phyloP scores from a whole-genome alignment of 129 eudicot species.

The Pseudognaphalium luteoalbum region DNA sequence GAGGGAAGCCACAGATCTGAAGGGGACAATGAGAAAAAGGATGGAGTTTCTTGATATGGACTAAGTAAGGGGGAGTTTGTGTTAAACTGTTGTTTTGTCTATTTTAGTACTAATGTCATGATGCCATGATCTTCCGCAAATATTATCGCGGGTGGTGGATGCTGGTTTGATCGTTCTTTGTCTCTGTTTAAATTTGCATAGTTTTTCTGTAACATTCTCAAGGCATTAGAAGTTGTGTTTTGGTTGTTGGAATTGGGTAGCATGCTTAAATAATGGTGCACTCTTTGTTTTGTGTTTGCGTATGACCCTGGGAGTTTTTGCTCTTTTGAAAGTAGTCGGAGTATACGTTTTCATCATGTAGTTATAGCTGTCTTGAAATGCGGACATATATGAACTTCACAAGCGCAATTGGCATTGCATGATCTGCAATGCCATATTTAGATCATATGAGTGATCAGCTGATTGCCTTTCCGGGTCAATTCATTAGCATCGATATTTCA shows the following conservation, averaged over 20 bases:
- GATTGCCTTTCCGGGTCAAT: background rate
- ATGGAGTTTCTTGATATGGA: conserved; percentile 76
- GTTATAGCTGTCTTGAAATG: background rate
- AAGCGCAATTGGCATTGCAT: background rate
- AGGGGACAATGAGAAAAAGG: conserved; percentile 86
- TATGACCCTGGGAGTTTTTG: background rate
- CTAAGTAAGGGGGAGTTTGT: background rate
- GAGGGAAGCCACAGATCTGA: conserved; percentile 85
- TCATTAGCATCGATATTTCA: background rate
- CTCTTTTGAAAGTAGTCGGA: background rate
- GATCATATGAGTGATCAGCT: background rate
- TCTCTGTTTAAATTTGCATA: conserved; percentile 7
- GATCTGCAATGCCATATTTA: background rate
- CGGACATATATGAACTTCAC: background rate
- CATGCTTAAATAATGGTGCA: background rate
- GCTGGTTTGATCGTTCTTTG: background rate
- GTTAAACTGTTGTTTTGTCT: background rate
- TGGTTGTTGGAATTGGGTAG: background rate
- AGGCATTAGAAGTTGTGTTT: background rate
- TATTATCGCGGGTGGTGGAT: conserved; percentile 10
- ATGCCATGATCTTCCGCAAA: conserved; percentile 14
- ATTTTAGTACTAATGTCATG: background rate
- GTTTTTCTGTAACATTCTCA: conserved; percentile 3
- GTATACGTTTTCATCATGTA: background rate
- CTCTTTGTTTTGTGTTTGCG: background rate